Conservation (phyloP, 176 grass and related monocot species). For the Musa schizocarpa region DNA sequence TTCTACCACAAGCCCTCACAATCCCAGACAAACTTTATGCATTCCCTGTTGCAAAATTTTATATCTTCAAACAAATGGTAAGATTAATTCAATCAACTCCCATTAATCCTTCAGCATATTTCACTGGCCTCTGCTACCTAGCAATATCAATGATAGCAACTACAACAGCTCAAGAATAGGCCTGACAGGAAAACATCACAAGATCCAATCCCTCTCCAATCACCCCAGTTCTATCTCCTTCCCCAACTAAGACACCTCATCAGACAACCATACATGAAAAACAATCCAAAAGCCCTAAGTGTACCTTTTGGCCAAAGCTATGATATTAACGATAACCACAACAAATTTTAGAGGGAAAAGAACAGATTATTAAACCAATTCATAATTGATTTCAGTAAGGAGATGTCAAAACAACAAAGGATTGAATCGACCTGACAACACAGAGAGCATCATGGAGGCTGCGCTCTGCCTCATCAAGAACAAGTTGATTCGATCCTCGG, state of each 20-base stretch:
- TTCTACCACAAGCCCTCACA: neutral
- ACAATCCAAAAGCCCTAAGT: neutral
- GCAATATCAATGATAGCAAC: too few species aligned
- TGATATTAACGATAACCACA: neutral
- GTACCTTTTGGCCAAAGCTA: neutral
- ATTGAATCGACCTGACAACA: constrained; percentile 59
- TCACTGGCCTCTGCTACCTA: too few species aligned
- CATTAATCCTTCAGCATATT: neutral
- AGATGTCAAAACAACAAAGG: neutral
- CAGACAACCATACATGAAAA: neutral
- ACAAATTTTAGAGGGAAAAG: neutral
- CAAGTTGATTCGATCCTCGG: constrained; percentile 72
- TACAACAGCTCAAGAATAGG: too few species aligned
- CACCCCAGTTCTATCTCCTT: neutral
- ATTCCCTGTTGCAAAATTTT: neutral
- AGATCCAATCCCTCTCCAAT: too few species aligned
- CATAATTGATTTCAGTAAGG: neutral
- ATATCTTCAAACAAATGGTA: neutral
- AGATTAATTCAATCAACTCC: neutral
- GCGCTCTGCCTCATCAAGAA: constrained; percentile 87
- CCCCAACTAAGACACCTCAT: neutral
- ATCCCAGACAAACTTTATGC: neutral
- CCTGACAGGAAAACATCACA: too few species aligned
- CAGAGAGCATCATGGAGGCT: constrained; percentile 92
- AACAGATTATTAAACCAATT: neutral